phyloP scores from a whole-genome alignment of 2,329 filamentous ascomycete genomes.

The Tolypocladium endophyticum region DNA sequence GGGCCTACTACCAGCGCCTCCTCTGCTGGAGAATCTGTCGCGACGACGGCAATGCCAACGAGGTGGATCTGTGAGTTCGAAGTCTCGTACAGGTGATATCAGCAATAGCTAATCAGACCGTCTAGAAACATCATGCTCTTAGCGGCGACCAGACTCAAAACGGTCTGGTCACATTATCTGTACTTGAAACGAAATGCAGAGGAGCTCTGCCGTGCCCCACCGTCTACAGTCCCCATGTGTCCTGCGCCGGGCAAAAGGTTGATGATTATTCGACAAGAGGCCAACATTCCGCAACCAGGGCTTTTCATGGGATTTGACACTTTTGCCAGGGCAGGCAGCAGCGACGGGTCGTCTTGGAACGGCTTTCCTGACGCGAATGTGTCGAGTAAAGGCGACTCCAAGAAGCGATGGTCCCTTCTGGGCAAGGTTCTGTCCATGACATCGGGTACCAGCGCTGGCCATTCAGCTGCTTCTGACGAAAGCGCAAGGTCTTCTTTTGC shows the following conservation, averaged over 20 bases:
- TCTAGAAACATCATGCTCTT: slow-evolving; percentile 58
- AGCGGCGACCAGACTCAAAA: slow-evolving; percentile 57
- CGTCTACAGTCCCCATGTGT: slow-evolving; percentile 71
- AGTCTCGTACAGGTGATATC: not conserved
- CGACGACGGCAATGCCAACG: slow-evolving; percentile 55
- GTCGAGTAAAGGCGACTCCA: slow-evolving; percentile 28
- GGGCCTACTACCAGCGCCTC: slow-evolving; percentile 84
- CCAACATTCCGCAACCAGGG: slow-evolving; percentile 34
- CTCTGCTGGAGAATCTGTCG: slow-evolving; percentile 83
- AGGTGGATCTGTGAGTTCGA: slow-evolving; percentile 55
- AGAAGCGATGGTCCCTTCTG: slow-evolving; percentile 53
- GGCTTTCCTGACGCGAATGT: slow-evolving; percentile 14
- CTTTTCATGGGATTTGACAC: slow-evolving; percentile 41
- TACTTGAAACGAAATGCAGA: slow-evolving; percentile 62
- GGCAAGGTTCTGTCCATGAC: slow-evolving; percentile 47
- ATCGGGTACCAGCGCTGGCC: slow-evolving; percentile 9
- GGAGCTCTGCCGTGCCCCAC: slow-evolving; percentile 37
- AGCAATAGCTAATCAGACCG: slow-evolving; percentile 11
- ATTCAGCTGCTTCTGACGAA: not conserved
- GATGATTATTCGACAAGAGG: slow-evolving; percentile 77
- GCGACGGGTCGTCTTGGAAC: slow-evolving; percentile 11
- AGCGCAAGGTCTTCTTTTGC: not conserved
- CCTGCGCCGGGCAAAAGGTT: slow-evolving; percentile 79
- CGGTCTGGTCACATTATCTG: slow-evolving; percentile 70
- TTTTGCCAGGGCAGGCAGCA: slow-evolving; percentile 19